Base-by-base conservation (phyloP, 2,329 filamentous ascomycete genomes). In the Triangularia verruculosa region DNA sequence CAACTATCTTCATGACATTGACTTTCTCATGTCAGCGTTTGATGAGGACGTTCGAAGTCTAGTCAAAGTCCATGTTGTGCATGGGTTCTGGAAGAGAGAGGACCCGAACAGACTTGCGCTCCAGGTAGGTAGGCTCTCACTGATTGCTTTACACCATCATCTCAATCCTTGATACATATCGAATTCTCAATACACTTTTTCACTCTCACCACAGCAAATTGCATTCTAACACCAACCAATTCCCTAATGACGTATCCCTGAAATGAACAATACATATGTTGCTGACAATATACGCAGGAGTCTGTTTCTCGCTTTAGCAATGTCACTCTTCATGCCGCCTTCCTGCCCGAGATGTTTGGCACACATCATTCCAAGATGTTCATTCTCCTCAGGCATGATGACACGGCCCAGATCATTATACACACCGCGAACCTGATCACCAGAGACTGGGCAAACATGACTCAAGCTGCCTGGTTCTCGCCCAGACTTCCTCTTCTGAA, bases 391-490 rank as follows among this genome's bases (percentile, higher is more conserved):
- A 84, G 90, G 4, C 87, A 90, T 73, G 92, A 96, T 72, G 86
- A 89, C 66, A 85, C 82, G 0, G 90, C 89, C 0, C 90, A 96
- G 75, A 79, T 97, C 5, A 77, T 96, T 62, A 93, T 97, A 28
- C 91, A 96, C 70, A 97, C 93, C 0, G 92, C 93, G 17, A 97
- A 97, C 70, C 92, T 96, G 89, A 94, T 96, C n/a, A 72, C 82
- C 3, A 87, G 88, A 61, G 93, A 97, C 74, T 97, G 93, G 93
- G 84, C 81, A 1, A 95, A 95, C 69, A 91, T 96, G 90, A 90
- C 88, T 0, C 92, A 97, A 74, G 92, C 86, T 1, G 84, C 91
- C 4, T 97, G 93, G 93, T 81, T 78, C 57, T 94, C 91, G 0
- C 91, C 91, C 0, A 72, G 85, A 1, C 83, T 96, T 0, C 87